Conservation (phyloP, 2,329 filamentous ascomycete genomes). For the Penicillium corylophilum region DNA sequence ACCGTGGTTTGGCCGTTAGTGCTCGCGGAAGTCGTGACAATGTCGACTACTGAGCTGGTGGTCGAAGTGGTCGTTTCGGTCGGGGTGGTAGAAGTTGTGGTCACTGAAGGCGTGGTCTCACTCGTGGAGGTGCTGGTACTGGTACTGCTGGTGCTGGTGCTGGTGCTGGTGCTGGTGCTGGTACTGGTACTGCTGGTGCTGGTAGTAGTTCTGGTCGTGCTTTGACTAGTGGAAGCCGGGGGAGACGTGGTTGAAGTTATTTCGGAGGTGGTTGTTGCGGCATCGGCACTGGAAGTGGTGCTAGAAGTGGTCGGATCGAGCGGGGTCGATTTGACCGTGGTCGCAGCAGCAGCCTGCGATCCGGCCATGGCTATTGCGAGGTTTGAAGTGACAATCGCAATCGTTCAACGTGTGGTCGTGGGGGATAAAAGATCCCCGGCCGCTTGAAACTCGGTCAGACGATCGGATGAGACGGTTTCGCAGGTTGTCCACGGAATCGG, state of each 20-base stretch:
- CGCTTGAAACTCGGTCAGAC: neutral
- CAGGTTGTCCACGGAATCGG: neutral
- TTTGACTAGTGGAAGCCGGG: constrained; percentile 7
- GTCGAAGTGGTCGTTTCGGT: constrained; percentile 13
- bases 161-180: constrained; percentile 8
- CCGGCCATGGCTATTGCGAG: neutral
- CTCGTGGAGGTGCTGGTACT: constrained; percentile 16
- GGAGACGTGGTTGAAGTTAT: constrained; percentile 2
- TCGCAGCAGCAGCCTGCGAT: neutral
- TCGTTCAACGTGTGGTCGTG: neutral
- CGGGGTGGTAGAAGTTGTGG: constrained; percentile 8
- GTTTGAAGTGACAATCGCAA: neutral
- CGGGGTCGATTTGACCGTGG: neutral
- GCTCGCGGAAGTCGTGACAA: constrained; percentile 11
- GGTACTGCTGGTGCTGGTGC: constrained; percentile 12
- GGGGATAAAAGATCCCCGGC: neutral
- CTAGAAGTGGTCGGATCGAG: neutral
- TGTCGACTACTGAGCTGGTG: neutral
- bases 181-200: constrained; percentile 11
- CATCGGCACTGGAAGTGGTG: neutral
- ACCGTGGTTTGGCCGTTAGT: constrained; percentile 12
- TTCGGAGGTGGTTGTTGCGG: constrained; percentile 1
- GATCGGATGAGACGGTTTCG: neutral
- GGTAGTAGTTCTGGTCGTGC: constrained; percentile 12
- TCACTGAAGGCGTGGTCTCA: constrained; percentile 16